A percentile compares a stretch with the other conserved stretches of the same genome.
Conservation (phyloP, 2,329 filamentous ascomycete genomes). For the Paramyrothecium roridum region DNA sequence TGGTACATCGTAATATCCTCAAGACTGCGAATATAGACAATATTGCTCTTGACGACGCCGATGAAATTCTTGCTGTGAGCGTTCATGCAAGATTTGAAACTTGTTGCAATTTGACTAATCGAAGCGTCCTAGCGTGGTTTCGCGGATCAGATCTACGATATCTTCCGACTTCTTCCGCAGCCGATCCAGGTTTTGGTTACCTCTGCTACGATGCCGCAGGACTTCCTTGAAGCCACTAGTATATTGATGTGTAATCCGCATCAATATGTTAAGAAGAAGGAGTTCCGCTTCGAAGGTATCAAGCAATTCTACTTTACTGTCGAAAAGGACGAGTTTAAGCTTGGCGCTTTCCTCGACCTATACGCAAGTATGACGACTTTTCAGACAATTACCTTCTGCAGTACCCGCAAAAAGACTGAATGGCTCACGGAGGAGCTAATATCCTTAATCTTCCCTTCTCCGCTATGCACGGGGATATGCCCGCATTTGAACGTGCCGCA, state of each 20-base stretch:
- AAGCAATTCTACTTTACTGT: conserved; percentile 99
- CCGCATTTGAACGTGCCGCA: conserved; percentile 93
- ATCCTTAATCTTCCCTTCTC: conserved; percentile 97
- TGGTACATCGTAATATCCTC: conserved; percentile 97
- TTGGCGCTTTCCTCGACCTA: conserved; percentile 96
- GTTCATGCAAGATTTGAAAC: not conserved
- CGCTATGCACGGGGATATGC: conserved; percentile 99
- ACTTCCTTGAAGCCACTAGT: conserved; percentile 98
- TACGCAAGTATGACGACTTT: conserved; percentile 99
- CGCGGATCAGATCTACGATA: conserved; percentile 99
- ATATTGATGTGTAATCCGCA: conserved; percentile 99
- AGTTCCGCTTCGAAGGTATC: conserved; percentile 99
- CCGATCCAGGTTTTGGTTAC: conserved; percentile 98
- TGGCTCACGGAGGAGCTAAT: conserved; percentile 99
- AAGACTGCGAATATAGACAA: conserved; percentile 99
- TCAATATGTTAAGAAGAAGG: conserved; percentile 99
- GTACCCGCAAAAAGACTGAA: conserved; percentile 99
- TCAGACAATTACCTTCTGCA: conserved; percentile 99
- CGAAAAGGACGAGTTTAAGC: conserved; percentile 99
- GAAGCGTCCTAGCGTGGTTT: conserved; percentile 71
- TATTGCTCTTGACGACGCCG: conserved; percentile 98
- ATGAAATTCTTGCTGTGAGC: conserved; percentile 94
- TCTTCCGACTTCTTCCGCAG: conserved; percentile 98
- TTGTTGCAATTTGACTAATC: conserved; percentile 26
- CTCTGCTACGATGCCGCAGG: conserved; percentile 97